Evolutionary conservation across 345 rosid species (phyloP), one percentile per base, ranked within the genome.

Genomic region (Erucastrum elatum): DNA sequence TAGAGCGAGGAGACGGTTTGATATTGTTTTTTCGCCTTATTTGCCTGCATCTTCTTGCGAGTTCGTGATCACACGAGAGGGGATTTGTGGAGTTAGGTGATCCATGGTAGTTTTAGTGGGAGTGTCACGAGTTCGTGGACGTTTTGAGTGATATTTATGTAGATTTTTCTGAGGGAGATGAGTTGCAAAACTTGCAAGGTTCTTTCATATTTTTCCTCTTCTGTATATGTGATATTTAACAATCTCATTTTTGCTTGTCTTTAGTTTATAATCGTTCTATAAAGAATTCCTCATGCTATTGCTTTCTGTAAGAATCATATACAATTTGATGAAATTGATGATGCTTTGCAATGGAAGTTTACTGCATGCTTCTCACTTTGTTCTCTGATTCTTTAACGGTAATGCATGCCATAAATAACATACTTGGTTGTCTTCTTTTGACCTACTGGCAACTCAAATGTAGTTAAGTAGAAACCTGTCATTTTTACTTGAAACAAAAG

Each of bases 1-100:
- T 26, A 70, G 71, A 76, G 81, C 83, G 16, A 80, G 65, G 75
- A 87, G 95, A 82, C 77, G 79, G 49, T 83, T 92, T 76, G 87
- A 84, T 70, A 80, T 90, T 31, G 88, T 90, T 29, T 94, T 88
- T 30, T 91, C 98, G 0, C 96, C 98, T 69, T 85, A 92, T 81
- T 87, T 94, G 80, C 89, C 89, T 12, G 63, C 35, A 13, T 56
- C 80, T 0, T 92, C 87, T 8, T 89, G 97, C 16, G 97, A 90
- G 71, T 89, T 86, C 72, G 83, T 78, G 77, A 92, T 92, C 72
- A 84, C 77, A 17, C 81, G 77, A 58, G 87, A 87, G 41, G 97
- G 98, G 34, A 81, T 87, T 65, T 81, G 75, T 55, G 93, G 86
- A 31, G 78, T 83, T 29, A 44, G 34, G 27, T 65, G 63, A 65